Base-by-base conservation (phyloP, 2,329 filamentous ascomycete species). In the Paecilomyces dactylethromorphus region DNA sequence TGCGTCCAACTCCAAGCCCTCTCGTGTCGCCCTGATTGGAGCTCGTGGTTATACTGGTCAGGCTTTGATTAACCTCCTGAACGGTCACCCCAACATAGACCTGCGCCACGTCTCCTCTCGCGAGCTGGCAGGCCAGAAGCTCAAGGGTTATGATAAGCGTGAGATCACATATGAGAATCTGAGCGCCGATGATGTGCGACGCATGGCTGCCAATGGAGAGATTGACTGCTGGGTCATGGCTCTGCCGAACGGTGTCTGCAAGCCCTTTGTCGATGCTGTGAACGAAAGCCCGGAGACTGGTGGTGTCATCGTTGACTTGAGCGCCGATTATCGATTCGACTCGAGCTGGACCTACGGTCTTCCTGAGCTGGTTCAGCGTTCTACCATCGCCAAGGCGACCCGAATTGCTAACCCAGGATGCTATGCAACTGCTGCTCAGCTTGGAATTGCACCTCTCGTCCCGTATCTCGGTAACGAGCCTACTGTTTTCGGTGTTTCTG, bases 191-290 rank as follows among this genome's bases (percentile, higher is more conserved):
- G 93, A 97, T 65, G 87, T 96, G 12, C 86, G 87, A 63, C 83
- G 87, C 59, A 91, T 97, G 84, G 90, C 94, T 62, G 87, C 89
- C 72, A 86, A 88, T 32, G 89, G 90, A 56, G 85, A 92, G 68
- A 87, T 97, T 55, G 93, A 97, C 78, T 94, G 90, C 78, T 97
- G 92, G 92, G 90, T 97, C 52, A 94, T 97, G 90, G 94, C 94
- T 35, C 85, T 97, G 31, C 94, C 93, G 52, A 99, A 97, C 70
- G 90, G 91, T 61, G 91, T 96, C 55, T 97, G 91, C 84, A 90
- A 92, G 78, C 92, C 94, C 0, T 99, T 89, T 66, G 89, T 97
- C 10, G 91, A 97, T 63, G 93, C 93, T 7, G 85, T 97, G 56
- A 85, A 92, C 66, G 83, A 88, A 69, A 85, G 83, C 32, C 85